phyloP scores from a whole-genome alignment of 352 stramenopile genomes.

The Phytophthora uliginosa region DNA sequence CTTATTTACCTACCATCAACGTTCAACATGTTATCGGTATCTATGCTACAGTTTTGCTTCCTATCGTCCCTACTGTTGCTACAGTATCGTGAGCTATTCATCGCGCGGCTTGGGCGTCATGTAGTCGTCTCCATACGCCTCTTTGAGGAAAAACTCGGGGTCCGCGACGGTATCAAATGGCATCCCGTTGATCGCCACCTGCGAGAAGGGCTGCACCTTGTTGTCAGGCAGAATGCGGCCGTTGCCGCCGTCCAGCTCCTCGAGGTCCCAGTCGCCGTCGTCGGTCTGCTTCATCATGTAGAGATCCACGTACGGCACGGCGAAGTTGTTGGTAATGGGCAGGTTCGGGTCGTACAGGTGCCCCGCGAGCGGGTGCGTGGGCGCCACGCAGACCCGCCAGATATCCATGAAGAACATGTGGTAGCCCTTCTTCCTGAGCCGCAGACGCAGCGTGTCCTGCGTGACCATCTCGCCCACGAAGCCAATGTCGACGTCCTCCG shows the following conservation, averaged over 20 bases:
- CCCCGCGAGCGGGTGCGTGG: conserved; percentile 37
- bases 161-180: conserved; percentile 37
- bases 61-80: neutral
- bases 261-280: conserved; percentile 16
- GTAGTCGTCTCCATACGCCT: conserved; percentile 38
- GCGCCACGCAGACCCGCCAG: conserved; percentile 41
- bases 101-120: conserved; percentile 28
- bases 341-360: conserved; percentile 39
- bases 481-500: conserved; percentile 53
- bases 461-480: conserved; percentile 28
- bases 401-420: conserved; percentile 46
- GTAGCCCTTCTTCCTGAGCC: conserved; percentile 47
- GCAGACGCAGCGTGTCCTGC: conserved; percentile 10
- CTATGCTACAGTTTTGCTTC: neutral
- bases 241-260: conserved; percentile 19
- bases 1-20: too few relatives aligned
- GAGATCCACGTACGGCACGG: conserved; percentile 42
- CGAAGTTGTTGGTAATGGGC: conserved; percentile 6
- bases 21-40: neutral
- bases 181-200: conserved; percentile 37
- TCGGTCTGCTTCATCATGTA: conserved; percentile 21
- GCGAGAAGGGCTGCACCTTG: conserved; percentile 23
- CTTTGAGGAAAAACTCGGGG: conserved; percentile 33
- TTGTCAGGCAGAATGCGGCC: conserved; percentile 6
- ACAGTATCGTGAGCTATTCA: neutral